A percentile compares a stretch with the other conserved stretches of the same genome.
These are phyloP conservation scores for Penicillium bialowiezense DNA, from an alignment of 495 filamentous ascomycete species.

Conservation along the genomic window DNA sequence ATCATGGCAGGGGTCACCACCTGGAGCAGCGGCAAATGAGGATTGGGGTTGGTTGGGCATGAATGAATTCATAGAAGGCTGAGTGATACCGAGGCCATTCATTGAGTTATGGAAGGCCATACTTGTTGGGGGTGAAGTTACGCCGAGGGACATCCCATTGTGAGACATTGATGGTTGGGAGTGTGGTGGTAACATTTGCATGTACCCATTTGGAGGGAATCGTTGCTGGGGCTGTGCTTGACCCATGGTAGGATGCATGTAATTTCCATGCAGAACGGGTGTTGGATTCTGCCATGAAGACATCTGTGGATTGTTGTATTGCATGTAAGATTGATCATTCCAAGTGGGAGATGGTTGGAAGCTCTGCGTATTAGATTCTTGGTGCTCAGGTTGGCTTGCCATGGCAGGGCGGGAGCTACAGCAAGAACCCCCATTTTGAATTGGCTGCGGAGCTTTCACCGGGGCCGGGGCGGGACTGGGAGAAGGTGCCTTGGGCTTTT, in stretches of 20 bases:
- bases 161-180: background rate
- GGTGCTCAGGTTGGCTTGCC: background rate
- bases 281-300: slow-evolving; percentile 25
- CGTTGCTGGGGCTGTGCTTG: slow-evolving; percentile 7
- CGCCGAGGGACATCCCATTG: background rate
- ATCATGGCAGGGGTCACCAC: slow-evolving; percentile 37
- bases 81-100: slow-evolving; percentile 17
- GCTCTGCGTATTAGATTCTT: slow-evolving; percentile 1
- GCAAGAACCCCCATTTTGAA: slow-evolving; percentile 27
- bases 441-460: slow-evolving; percentile 4
- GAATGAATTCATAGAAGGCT: slow-evolving; percentile 16
- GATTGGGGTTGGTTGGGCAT: slow-evolving; percentile 7
- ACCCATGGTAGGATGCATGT: slow-evolving; percentile 15
- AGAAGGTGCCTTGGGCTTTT: slow-evolving; percentile 15
- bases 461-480: slow-evolving; percentile 12
- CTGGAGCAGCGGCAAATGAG: slow-evolving; percentile 8
- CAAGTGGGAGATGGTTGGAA: slow-evolving; percentile 7
- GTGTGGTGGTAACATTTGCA: background rate
- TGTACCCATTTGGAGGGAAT: slow-evolving; percentile 15
- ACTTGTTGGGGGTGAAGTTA: slow-evolving; percentile 3
- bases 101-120: slow-evolving; percentile 13
- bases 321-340: slow-evolving; percentile 15
- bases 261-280: slow-evolving; percentile 8
- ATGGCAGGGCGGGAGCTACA: slow-evolving; percentile 20
- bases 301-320: slow-evolving; percentile 16